Conservation (phyloP, 208 protist species). For the Tritrichomonas musculus region DNA sequence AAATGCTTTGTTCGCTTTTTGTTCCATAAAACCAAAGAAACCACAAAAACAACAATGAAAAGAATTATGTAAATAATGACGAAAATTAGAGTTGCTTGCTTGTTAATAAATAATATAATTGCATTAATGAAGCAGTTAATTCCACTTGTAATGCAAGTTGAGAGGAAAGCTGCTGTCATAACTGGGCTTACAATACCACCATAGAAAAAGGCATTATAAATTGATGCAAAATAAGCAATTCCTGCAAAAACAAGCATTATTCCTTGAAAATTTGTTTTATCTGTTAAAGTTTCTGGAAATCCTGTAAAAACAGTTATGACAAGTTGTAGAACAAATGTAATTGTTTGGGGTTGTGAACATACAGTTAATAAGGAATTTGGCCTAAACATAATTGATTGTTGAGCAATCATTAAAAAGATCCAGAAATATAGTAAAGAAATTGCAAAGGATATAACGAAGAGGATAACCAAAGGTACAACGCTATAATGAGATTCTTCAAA, state of each 20-base stretch:
- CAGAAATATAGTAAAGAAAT: neutral
- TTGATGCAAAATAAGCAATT: too few species aligned
- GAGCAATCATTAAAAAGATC: neutral
- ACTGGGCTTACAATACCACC: too few species aligned
- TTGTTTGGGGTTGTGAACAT: too few species aligned
- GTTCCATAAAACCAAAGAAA: neutral
- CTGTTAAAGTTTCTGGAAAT: too few species aligned
- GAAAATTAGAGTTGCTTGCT: neutral
- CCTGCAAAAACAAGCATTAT: too few species aligned
- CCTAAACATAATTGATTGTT: neutral
- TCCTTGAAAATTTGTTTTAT: too few species aligned
- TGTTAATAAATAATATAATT: neutral
- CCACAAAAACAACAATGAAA: neutral
- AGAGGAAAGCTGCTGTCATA: too few species aligned
- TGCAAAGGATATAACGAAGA: neutral
- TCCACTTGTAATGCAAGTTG: too few species aligned
- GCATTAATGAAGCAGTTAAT: neutral
- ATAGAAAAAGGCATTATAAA: too few species aligned
- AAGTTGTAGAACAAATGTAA: too few species aligned
- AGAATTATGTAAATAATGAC: neutral
- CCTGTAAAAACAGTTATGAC: too few species aligned
- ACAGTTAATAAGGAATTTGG: neutral
- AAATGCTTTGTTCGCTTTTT: neutral
- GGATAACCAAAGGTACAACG: neutral
- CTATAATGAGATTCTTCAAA: neutral